These are phyloP conservation scores for Mortierella sp. DNA, from an alignment of 371 early-diverging fungal species.

Conservation along the genomic window DNA sequence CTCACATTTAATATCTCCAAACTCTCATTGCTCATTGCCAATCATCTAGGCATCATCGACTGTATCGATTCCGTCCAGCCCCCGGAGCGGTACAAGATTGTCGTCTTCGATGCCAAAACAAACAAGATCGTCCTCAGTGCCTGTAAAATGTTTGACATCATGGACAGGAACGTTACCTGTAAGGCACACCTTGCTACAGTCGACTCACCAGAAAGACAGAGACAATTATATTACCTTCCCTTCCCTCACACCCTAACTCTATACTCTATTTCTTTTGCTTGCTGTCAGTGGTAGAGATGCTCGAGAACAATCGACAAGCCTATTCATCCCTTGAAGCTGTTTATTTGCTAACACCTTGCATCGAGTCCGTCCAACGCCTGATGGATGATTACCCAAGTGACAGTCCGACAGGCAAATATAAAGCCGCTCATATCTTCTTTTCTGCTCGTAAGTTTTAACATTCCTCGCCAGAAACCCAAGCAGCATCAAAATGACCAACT, in stretches of 20 bases:
- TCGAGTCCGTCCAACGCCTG: constrained; percentile 79
- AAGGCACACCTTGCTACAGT: constrained; percentile 14
- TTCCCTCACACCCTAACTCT: not conserved
- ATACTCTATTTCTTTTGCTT: not conserved
- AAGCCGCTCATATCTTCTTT: constrained; percentile 85
- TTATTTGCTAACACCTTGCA: constrained; percentile 90
- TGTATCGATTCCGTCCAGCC: constrained; percentile 78
- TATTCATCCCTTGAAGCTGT: constrained; percentile 91
- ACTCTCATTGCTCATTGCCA: not conserved
- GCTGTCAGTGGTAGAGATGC: constrained; percentile 72
- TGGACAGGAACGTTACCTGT: constrained; percentile 94
- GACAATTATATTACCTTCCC: not conserved
- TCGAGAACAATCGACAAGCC: constrained; percentile 85
- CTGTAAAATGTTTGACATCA: constrained; percentile 92
- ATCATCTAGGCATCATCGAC: constrained; percentile 62
- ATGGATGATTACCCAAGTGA: constrained; percentile 82
- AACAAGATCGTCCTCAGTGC: constrained; percentile 88
- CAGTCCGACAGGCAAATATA: constrained; percentile 68
- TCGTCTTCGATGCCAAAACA: constrained; percentile 90
- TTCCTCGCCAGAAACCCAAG: not conserved
- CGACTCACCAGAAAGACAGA: not conserved
- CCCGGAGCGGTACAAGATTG: constrained; percentile 87
- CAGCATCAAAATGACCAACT: not conserved
- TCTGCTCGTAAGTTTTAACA: constrained; percentile 70
- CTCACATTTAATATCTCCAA: not conserved